Evolutionary conservation across 352 stramenopile species (phyloP), one percentile per base, ranked within the genome.

Genomic region (Globisporangium takayamanum): DNA sequence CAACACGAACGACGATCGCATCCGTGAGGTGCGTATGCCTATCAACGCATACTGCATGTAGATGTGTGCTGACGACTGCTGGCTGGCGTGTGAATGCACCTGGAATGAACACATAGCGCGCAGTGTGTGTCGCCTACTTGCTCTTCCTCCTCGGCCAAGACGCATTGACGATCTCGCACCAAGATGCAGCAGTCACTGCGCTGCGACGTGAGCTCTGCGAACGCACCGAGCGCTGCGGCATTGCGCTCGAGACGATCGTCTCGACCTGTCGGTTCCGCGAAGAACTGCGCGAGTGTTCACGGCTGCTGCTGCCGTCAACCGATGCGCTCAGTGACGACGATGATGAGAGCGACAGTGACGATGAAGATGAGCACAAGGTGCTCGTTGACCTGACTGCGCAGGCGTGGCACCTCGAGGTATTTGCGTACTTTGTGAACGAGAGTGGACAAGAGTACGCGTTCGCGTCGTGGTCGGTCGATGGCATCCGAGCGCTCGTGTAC

Each of bases 181-280:
- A 15, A 18, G 46, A 50, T 18, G 36, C 44, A 0, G 16, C 28
- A 3, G 14, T 28, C 0, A 0, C 46, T 0, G 16, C 60, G 3
- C 20, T 76, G 0, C 56, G 67, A 22, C 33, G 50, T n/a, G 54
- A 54, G 16, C 48, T 89, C 44, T 62, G 73, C 3, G 10, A 53
- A 1, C 51, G 71, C 42, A 47, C 84, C 28, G 20, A 74, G 15
- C n/a, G 8, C 6, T 74, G 62, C 52, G 74, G 69, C 0, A 55
- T 92, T 7, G 55, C 73, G 0, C 46, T 75, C 1, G 57, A 76
- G 5, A 56, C 72, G 5, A 71, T 92, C 28, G 36, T 82, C 0
- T 67, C 72, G 25, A 87, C 76, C 2, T 58, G 78, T 53, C 77
- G 79, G 0, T 80, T 90, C 37, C 78, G 73, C 52, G 76, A 92